These are phyloP conservation scores for Colletotrichum cuscutae DNA, from an alignment of 2,329 filamentous ascomycete genomes.

Conservation along the genomic window DNA sequence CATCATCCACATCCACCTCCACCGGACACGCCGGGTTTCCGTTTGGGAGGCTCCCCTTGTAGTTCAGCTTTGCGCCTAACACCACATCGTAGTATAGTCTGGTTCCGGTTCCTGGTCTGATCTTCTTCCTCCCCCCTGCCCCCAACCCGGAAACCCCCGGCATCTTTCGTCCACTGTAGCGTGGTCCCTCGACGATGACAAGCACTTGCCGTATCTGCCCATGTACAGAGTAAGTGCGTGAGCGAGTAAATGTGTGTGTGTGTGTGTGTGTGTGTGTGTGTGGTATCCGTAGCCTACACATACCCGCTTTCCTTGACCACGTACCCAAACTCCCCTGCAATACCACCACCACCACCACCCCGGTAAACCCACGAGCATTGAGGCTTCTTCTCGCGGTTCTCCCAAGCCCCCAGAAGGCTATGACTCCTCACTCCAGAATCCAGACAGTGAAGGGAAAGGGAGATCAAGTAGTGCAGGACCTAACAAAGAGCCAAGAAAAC, in stretches of 20 bases:
- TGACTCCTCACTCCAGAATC: no score
- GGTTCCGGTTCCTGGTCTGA: slow-evolving; percentile 26
- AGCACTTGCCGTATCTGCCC: background rate
- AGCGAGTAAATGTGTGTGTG: background rate
- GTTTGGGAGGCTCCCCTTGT: background rate
- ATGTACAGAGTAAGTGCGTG: background rate
- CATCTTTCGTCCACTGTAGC: background rate
- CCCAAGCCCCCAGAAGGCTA: background rate
- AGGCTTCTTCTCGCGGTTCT: background rate
- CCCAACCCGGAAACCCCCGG: background rate
- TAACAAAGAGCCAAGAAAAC: background rate
- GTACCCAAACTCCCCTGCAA: background rate
- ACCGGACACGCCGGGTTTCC: slow-evolving; percentile 24
- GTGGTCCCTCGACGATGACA: background rate
- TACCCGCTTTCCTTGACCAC: background rate
- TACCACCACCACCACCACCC: background rate
- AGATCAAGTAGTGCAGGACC: background rate
- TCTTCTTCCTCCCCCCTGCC: slow-evolving; percentile 5
- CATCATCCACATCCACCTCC: slow-evolving; percentile 12
- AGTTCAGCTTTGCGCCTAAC: background rate
- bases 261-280: background rate
- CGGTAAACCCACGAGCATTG: background rate
- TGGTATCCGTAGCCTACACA: background rate
- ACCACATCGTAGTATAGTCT: background rate
- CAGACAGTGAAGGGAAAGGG: background rate